These are phyloP conservation scores for Sarocladium strictum DNA, from an alignment of 2,329 filamentous ascomycete genomes.

Conservation along the genomic window DNA sequence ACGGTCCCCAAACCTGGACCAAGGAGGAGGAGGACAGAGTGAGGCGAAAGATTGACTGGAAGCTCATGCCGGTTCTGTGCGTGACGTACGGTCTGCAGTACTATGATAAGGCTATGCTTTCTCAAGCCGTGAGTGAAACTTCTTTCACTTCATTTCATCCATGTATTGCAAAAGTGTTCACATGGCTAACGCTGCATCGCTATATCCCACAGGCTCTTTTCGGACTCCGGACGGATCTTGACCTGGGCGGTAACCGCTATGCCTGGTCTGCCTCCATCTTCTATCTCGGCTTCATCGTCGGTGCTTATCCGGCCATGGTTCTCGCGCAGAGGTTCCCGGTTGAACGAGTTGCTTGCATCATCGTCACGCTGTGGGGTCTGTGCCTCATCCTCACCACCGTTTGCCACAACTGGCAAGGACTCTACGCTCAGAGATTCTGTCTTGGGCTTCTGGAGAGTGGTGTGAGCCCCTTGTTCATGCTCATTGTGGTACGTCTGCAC, in stretches of 20 bases:
- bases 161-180: background rate
- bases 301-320: slow-evolving; percentile 35
- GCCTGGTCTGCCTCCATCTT: slow-evolving; percentile 39
- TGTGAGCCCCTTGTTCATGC: slow-evolving; percentile 51
- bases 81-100: slow-evolving; percentile 40
- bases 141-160: slow-evolving; percentile 19
- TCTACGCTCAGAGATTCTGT: slow-evolving; percentile 45
- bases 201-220: slow-evolving; percentile 1
- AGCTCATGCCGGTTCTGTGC: slow-evolving; percentile 39
- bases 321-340: slow-evolving; percentile 38
- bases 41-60: slow-evolving; percentile 14
- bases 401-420: slow-evolving; percentile 28
- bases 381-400: slow-evolving; percentile 30
- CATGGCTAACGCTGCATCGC: background rate
- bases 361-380: slow-evolving; percentile 26
- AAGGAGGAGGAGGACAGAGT: slow-evolving; percentile 35
- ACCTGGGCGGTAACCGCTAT: slow-evolving; percentile 32
- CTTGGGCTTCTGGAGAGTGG: slow-evolving; percentile 50
- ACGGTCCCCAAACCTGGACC: slow-evolving; percentile 35
- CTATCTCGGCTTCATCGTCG: slow-evolving; percentile 42
- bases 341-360: slow-evolving; percentile 34
- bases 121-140: slow-evolving; percentile 36
- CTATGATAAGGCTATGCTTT: slow-evolving; percentile 48
- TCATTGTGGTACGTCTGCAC: slow-evolving; percentile 32
- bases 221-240: slow-evolving; percentile 2